Evolutionary conservation across 371 early-diverging fungal species (phyloP).

Genomic region (Umbelopsis sp.): DNA sequence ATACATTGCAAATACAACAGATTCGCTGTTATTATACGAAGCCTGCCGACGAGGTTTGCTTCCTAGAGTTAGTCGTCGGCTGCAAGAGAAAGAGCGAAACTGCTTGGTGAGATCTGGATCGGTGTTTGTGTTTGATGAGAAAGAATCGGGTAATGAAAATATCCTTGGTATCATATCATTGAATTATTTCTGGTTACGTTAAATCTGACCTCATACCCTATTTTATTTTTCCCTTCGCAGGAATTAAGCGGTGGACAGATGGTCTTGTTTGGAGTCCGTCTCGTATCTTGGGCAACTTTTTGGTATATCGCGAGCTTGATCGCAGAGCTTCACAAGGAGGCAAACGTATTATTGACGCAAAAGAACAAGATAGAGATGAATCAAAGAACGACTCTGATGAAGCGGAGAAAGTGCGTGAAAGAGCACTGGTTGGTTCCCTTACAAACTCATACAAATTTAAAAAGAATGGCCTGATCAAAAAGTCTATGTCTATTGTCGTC

Average conservation of each 20-base stretch:
- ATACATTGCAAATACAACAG: conserved; percentile 59
- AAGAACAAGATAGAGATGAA: conserved; percentile 19
- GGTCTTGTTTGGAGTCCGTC: conserved; percentile 73
- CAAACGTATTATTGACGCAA: conserved; percentile 7
- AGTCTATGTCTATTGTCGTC: conserved; percentile 83
- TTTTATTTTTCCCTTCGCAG: conserved; percentile 19
- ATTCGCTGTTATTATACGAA: conserved; percentile 71
- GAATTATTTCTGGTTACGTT: background rate
- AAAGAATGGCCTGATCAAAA: conserved; percentile 85
- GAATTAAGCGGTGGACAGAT: conserved; percentile 82
- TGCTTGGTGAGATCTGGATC: conserved; percentile 61
- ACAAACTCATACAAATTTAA: conserved; percentile 74
- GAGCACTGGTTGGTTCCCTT: conserved; percentile 62
- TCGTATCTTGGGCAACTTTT: conserved; percentile 66
- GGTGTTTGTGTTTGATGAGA: conserved; percentile 72
- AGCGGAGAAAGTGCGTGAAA: conserved; percentile 44
- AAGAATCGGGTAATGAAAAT: conserved; percentile 54
- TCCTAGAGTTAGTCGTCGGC: conserved; percentile 61
- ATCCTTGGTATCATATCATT: background rate
- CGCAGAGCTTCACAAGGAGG: conserved; percentile 33
- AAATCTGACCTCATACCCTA: background rate
- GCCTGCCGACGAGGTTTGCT: conserved; percentile 61
- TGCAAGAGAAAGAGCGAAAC: conserved; percentile 63
- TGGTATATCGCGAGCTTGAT: conserved; percentile 65
- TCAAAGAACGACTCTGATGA: conserved; percentile 11